These are phyloP conservation scores for Fistulifera solaris DNA, from an alignment of 108 stramenopile species.

Conservation along the genomic window DNA sequence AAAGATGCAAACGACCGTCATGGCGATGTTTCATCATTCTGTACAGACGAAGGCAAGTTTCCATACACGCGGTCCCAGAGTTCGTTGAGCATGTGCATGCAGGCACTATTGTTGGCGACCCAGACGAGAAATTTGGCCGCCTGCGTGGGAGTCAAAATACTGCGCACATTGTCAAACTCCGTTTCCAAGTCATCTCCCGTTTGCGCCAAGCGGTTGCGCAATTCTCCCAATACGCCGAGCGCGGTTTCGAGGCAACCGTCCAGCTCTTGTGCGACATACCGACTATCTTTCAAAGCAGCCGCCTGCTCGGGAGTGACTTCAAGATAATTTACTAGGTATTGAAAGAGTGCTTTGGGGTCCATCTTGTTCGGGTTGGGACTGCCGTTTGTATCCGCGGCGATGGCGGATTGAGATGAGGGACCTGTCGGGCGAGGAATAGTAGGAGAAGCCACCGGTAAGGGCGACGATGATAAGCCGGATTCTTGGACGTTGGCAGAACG, in stretches of 20 bases:
- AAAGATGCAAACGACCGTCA: too few species aligned
- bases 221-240: conserved; percentile 35
- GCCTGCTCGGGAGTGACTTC: conserved; percentile 60
- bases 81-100: conserved; percentile 93
- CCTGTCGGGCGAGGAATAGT: background rate
- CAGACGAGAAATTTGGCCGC: conserved; percentile 91
- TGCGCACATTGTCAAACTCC: conserved; percentile 73
- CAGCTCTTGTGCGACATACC: conserved; percentile 64
- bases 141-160: conserved; percentile 78
- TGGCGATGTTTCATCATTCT: too few species aligned
- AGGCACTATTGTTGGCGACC: conserved; percentile 85
- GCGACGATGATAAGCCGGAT: background rate
- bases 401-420: background rate
- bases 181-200: conserved; percentile 65
- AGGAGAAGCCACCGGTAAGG: background rate
- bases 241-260: conserved; percentile 47
- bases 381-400: background rate
- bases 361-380: conserved; percentile 5
- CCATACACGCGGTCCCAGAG: conserved; percentile 64
- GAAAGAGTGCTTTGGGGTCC: conserved; percentile 38
- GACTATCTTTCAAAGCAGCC: conserved; percentile 49
- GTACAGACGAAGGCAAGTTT: too few species aligned
- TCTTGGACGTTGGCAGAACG: too few species aligned
- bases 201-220: conserved; percentile 39
- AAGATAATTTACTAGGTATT: conserved; percentile 27